A percentile compares a stretch with the other conserved stretches of the same genome.
phyloP scores from a whole-genome alignment of 2,329 filamentous ascomycete genomes.

The Aspergillus tamarii region DNA sequence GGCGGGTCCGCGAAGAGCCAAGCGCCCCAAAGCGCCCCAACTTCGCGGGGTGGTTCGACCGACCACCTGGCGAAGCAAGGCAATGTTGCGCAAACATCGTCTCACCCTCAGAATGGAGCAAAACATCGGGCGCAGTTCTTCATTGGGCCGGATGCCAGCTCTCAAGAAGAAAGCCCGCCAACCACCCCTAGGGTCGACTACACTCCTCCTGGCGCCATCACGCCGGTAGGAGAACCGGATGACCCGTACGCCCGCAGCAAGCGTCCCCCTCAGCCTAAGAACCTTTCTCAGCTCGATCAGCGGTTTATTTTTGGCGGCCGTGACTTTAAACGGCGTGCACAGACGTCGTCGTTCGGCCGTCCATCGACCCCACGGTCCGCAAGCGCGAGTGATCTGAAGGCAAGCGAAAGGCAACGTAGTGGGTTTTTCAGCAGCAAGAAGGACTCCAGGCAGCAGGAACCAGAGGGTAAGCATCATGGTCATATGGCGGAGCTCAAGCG shows the following conservation, averaged over 20 bases:
- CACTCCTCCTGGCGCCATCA: slow-evolving; percentile 72
- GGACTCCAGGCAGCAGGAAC: slow-evolving; percentile 54
- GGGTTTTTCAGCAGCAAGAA: slow-evolving; percentile 60
- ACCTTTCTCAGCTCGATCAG: slow-evolving; percentile 70
- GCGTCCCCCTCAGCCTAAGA: slow-evolving; percentile 69
- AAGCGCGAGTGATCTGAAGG: slow-evolving; percentile 45
- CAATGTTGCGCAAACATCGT: slow-evolving; percentile 47
- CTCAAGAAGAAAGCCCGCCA: slow-evolving; percentile 65
- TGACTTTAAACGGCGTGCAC: slow-evolving; percentile 68
- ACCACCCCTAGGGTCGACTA: slow-evolving; percentile 56
- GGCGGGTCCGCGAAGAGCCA: slow-evolving; percentile 34
- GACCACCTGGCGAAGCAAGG: slow-evolving; percentile 47
- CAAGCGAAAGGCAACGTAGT: slow-evolving; percentile 56
- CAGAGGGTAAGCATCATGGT: slow-evolving; percentile 57
- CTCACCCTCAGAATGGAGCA: slow-evolving; percentile 49
- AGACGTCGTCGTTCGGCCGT: slow-evolving; percentile 52
- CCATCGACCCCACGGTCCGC: slow-evolving; percentile 50
- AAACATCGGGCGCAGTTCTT: slow-evolving; percentile 58
- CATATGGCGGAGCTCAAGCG: slow-evolving; percentile 95
- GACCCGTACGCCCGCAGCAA: slow-evolving; percentile 87
- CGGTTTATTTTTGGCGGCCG: slow-evolving; percentile 82
- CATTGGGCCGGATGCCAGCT: slow-evolving; percentile 60
- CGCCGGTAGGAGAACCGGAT: slow-evolving; percentile 76
- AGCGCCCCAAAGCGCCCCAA: slow-evolving; percentile 38
- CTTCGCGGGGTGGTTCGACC: slow-evolving; percentile 45